phyloP scores from a whole-genome alignment of 176 grass and related monocot species.

The Coix lacrymajobi region DNA sequence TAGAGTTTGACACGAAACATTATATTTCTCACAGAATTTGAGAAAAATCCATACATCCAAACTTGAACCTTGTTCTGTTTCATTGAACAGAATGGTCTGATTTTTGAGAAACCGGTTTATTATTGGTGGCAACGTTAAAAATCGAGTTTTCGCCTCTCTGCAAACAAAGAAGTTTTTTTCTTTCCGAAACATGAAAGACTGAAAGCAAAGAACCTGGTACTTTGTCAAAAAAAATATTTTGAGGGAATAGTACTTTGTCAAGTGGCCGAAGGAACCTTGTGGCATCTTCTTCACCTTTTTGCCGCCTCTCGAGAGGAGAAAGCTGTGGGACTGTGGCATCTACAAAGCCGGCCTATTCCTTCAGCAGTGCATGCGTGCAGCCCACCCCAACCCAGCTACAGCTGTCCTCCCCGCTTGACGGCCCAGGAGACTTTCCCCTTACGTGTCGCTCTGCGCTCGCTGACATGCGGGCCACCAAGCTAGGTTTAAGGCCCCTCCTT shows the following conservation, averaged over 20 bases:
- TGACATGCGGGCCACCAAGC: not conserved
- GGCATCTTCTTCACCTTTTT: not conserved
- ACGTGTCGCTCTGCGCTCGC: not conserved
- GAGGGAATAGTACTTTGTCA: not conserved
- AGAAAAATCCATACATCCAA: not conserved
- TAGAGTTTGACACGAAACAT: too few relatives aligned
- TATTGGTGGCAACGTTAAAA: not conserved
- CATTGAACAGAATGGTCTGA: too few relatives aligned
- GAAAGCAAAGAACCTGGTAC: not conserved
- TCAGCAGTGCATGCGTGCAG: not conserved
- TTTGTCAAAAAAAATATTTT: too few relatives aligned
- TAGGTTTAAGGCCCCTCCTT: constrained; percentile 30
- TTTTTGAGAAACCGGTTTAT: not conserved
- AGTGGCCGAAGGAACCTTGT: not conserved
- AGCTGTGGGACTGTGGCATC: not conserved
- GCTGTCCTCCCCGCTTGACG: not conserved
- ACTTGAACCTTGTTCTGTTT: not conserved
- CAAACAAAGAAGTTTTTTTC: too few relatives aligned
- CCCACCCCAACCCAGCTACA: not conserved
- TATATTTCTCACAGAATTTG: not conserved
- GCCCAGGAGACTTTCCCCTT: not conserved
- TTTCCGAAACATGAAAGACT: not conserved
- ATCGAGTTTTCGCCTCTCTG: not conserved
- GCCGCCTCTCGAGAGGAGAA: not conserved
- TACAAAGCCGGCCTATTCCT: constrained; percentile 1